These are phyloP conservation scores for Hypoxylon subgilvum DNA, from an alignment of 495 filamentous ascomycete species.

Conservation along the genomic window DNA sequence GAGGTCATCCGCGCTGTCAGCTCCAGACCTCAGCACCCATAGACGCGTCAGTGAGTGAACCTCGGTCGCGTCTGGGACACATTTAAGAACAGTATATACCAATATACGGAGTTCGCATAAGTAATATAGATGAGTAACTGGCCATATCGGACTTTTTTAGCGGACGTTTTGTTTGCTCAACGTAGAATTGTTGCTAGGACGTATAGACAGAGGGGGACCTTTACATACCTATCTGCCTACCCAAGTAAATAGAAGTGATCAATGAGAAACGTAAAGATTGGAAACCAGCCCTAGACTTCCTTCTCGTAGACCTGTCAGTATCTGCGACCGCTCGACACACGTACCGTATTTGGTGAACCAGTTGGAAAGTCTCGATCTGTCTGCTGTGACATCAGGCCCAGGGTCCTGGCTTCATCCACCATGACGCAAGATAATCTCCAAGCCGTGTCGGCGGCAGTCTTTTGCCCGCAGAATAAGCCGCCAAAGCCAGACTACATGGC, in stretches of 20 bases:
- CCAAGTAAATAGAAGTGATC: not conserved
- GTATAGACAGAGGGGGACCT: not conserved
- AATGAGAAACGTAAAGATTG: not conserved
- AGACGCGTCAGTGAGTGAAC: not conserved
- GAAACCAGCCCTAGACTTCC: not conserved
- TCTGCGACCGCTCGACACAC: not conserved
- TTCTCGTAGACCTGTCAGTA: not conserved
- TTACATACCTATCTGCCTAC: not conserved
- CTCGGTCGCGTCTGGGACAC: not conserved
- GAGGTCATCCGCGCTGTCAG: not conserved
- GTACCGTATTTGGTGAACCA: not conserved
- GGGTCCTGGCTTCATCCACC: not conserved
- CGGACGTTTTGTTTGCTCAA: not conserved
- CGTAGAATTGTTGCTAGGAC: not conserved
- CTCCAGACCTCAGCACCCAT: not conserved
- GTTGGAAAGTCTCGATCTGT: not conserved
- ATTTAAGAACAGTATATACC: not conserved
- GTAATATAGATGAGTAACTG: not conserved
- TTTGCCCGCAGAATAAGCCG: constrained; percentile 8
- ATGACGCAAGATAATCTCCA: constrained; percentile 5
- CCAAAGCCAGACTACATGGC: constrained; percentile 10
- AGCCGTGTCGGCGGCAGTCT: not conserved
- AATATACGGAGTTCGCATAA: constrained; percentile 1
- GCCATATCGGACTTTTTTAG: not conserved
- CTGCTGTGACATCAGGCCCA: not conserved